These are phyloP conservation scores for Crataegus laevigata DNA, from an alignment of 306 rosid species.

Conservation along the genomic window DNA sequence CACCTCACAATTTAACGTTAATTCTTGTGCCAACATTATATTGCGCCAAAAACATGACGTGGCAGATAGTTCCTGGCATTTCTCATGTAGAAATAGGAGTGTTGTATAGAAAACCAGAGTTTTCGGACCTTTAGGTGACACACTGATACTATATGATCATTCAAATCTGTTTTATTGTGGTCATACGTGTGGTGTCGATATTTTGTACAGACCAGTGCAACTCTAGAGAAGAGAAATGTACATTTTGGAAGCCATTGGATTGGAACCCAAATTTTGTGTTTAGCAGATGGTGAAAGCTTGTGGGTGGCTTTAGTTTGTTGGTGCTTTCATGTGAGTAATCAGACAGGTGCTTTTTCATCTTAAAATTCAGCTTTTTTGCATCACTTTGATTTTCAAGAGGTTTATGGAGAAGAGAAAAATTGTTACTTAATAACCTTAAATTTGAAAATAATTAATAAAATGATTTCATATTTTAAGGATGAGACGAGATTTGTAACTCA, in stretches of 20 bases:
- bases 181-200: background rate
- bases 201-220: background rate
- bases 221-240: background rate
- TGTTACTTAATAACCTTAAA: too few relatives aligned
- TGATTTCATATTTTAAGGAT: background rate
- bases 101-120: background rate
- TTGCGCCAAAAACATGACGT: too few relatives aligned
- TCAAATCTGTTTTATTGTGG: background rate
- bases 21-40: too few relatives aligned
- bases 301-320: background rate
- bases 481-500: background rate
- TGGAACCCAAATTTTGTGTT: background rate
- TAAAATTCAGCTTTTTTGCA: background rate
- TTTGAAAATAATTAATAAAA: background rate
- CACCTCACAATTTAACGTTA: too few relatives aligned
- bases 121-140: background rate
- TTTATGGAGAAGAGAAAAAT: background rate
- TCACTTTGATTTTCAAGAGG: background rate
- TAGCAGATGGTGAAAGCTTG: background rate
- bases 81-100: background rate
- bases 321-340: background rate
- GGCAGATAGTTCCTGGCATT: too few relatives aligned
- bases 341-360: background rate
- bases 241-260: background rate
- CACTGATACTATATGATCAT: background rate